Conservation (phyloP, 768 basidiomycete species). For the Naganishia friedmannii region DNA sequence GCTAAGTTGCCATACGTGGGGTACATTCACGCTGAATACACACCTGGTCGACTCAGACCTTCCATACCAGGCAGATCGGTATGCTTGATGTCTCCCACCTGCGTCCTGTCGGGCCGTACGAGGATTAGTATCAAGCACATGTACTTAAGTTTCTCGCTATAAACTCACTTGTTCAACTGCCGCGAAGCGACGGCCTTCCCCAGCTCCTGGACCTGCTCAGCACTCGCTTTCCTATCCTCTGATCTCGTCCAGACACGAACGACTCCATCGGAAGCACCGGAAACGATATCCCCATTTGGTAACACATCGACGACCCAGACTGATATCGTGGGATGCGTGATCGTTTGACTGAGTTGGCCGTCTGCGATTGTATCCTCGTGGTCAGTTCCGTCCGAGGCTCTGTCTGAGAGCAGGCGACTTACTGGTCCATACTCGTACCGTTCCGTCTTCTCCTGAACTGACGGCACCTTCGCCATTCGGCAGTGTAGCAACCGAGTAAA, state of each 20-base stretch:
- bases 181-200: constrained; percentile 64
- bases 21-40: constrained; percentile 34
- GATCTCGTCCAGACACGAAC: constrained; percentile 77
- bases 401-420: constrained; percentile 39
- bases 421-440: constrained; percentile 88
- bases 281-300: constrained; percentile 87
- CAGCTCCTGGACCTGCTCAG: constrained; percentile 60
- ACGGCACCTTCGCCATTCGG: constrained; percentile 71
- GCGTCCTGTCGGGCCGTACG: constrained; percentile 56
- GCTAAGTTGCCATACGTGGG: background rate
- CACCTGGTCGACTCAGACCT: constrained; percentile 70
- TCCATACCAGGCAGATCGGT: constrained; percentile 83
- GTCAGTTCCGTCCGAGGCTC: background rate
- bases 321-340: constrained; percentile 92
- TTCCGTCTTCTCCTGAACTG: constrained; percentile 91
- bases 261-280: constrained; percentile 81
- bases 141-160: constrained; percentile 36
- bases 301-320: constrained; percentile 88
- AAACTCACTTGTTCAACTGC: constrained; percentile 62
- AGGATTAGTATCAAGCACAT: background rate
- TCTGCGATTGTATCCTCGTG: constrained; percentile 55
- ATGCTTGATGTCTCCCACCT: constrained; percentile 90
- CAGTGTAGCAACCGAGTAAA: constrained; percentile 81
- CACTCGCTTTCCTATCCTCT: constrained; percentile 67
- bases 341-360: constrained; percentile 80